These are phyloP conservation scores for Litchi chinensis DNA, from an alignment of 345 rosid genomes.

Conservation along the genomic window DNA sequence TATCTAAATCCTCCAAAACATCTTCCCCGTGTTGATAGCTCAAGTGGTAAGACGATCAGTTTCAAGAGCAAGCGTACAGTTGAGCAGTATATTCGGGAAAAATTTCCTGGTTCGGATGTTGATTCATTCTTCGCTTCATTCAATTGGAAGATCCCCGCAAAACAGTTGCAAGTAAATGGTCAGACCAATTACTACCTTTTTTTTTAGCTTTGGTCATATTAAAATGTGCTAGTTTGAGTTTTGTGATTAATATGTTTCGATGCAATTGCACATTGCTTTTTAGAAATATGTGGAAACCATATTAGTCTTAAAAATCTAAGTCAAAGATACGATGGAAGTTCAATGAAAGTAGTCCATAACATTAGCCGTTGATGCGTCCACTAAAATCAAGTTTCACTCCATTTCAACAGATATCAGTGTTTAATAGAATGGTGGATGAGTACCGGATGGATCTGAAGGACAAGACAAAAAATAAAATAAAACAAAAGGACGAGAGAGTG, in stretches of 20 bases:
- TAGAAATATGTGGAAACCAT: not conserved
- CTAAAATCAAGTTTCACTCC: not conserved
- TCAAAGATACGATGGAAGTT: not conserved
- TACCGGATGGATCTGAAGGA: not conserved
- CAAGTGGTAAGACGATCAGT: conserved; percentile 12
- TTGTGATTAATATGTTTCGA: conserved; percentile 1
- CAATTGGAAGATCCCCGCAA: conserved; percentile 63
- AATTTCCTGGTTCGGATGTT: conserved; percentile 56
- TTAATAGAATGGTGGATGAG: not conserved
- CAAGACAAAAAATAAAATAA: not conserved
- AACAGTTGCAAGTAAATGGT: conserved; percentile 39
- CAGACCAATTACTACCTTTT: conserved; percentile 28
- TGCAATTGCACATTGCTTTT: not conserved
- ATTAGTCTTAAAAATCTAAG: not conserved
- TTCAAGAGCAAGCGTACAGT: conserved; percentile 57
- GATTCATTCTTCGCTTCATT: conserved; percentile 68
- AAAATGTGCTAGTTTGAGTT: conserved; percentile 3
- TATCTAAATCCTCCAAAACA: conserved; percentile 68
- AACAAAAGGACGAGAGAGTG: not conserved
- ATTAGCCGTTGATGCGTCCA: too few species aligned
- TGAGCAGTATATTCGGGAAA: conserved; percentile 39
- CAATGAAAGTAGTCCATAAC: not conserved
- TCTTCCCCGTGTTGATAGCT: conserved; percentile 16
- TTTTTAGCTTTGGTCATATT: not conserved
- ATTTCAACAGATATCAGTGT: not conserved